Base-by-base conservation (phyloP, 345 rosid species). In the Salix arbutifolia region DNA sequence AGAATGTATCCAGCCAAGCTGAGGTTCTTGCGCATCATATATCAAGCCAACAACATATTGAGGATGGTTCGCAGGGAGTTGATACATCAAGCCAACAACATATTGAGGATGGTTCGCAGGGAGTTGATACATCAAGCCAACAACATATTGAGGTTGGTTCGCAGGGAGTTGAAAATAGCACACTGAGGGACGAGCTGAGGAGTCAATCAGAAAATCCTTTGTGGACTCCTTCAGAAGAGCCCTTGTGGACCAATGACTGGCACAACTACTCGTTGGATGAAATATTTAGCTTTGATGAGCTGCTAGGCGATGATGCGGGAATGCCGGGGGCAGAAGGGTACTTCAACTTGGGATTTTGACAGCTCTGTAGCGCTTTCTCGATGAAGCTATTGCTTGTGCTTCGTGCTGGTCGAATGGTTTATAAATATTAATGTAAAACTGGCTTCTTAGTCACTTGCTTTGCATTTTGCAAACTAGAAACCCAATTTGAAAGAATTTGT, bases 221-320 rank as follows among this genome's bases (percentile, higher is more conserved):
- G 64, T 58, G 4, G 28, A 23, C 1, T 17, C 79, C 75, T 56
- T 42, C 73, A 0, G 77, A 37, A 6, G 3, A n/a, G 10, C 13
- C 64, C 4, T n/a, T 31, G 64, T 23, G 13, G 64, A 23, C 6
- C 62, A 10, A 69, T 48, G 50, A 18, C 66, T 78, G 65, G 80
- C 73, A 60, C 35, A 65, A n/a, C 14, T 76, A 82, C 66, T 16
- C 82, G 1, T 31, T 70, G 67, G 92, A 85, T 11, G 91, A 93
- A 52, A 48, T 87, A 74, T 90, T 93, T 61, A 94, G 89, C 69
- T 77, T 86, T 26, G 87, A 91, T 42, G 92, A 93, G 73, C 74
- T 93, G 67, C 60, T 91, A 69, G 73, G 78, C 31, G n/a, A 75
- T 0, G 88, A 23, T 10, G 25, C 2, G 4, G 28, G 28, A 14